Evolutionary conservation across 805 yeast genomes (phyloP).

Genomic region (Candida boleticola): DNA sequence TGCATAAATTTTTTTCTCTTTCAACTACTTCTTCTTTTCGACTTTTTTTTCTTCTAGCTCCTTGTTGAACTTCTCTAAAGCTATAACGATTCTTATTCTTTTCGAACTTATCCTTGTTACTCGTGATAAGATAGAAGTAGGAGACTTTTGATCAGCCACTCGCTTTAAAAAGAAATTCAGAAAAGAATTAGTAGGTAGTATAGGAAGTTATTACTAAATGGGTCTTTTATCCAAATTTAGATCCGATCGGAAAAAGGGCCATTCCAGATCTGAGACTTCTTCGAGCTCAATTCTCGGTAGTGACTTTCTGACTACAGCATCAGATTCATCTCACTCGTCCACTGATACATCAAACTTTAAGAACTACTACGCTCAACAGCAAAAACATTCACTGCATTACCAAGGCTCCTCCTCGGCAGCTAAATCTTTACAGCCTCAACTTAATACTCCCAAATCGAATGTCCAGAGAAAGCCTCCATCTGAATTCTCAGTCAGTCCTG

Average conservation of each 20-base stretch:
- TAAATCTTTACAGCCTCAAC: too few relatives aligned
- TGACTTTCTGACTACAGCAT: slow-evolving; percentile 32
- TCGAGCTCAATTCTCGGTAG: slow-evolving; percentile 23
- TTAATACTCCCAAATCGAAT: neutral
- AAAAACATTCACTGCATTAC: neutral
- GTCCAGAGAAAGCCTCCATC: neutral
- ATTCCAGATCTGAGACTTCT: slow-evolving; percentile 13
- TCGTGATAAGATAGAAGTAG: too few relatives aligned
- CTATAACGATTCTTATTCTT: too few relatives aligned
- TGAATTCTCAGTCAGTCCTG: neutral
- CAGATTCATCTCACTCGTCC: slow-evolving; percentile 31
- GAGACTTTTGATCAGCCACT: too few relatives aligned
- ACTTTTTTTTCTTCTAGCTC: too few relatives aligned
- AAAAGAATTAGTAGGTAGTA: neutral
- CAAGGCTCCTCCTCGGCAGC: neutral
- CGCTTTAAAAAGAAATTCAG: neutral
- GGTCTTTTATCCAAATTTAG: slow-evolving; percentile 21
- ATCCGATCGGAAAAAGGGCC: slow-evolving; percentile 9
- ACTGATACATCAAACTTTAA: slow-evolving; percentile 14
- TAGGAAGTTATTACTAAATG: slow-evolving; percentile 10
- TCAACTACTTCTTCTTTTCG: neutral
- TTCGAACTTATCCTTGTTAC: too few relatives aligned
- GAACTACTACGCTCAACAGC: neutral
- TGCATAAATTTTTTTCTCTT: neutral
- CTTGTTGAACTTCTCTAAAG: too few relatives aligned